Evolutionary conservation across 164 flowering plant species (phyloP), one percentile per base, ranked within the genome.

Genomic region (Annona cherimola): DNA sequence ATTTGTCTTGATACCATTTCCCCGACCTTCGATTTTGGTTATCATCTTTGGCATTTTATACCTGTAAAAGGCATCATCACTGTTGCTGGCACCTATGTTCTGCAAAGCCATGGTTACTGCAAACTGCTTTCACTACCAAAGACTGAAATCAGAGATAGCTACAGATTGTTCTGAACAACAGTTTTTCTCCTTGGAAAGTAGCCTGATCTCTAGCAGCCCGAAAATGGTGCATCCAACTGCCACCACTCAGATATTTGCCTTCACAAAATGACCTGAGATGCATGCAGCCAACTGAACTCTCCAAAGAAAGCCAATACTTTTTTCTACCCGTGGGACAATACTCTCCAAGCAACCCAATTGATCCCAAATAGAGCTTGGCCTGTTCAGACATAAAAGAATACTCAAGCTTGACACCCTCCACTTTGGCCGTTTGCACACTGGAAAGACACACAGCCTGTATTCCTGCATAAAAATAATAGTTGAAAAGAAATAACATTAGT

Each of bases 51-150:
- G 98, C 98, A 93, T 93, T 86, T 91, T 93, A 71, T 91, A 91
- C 89, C 98, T 89, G 55, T 93, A 93, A 50, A 93, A 93, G 89
- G 97, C 98, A 89, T 93, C 98, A 83, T 91, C 96, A 4, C 86
- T 84, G 86, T 93, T 93, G 11, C 83, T 83, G 63, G 98, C 96
- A 80, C 98, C 98, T 72, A 93, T 93, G 73, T 93, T 93, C 72
- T 91, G 97, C 71, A 93, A 73, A 35, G 94, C 97, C 98, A 93
- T 93, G 60, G 80, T 87, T 71, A 8, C 45, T 18, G 42, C 19
- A 60, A 42, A 45, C 39, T 44, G 8, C 55, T 20, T 4, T 42
- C 4, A 1, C 40, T 26, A 50, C 14, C 9, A 50, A 50, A 5
- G 9, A 16, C 14, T 42, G 7, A 20, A 61, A 71, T 79, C 76